Base-by-base conservation (phyloP, 306 rosid genomes). In the Vigna radiata region DNA sequence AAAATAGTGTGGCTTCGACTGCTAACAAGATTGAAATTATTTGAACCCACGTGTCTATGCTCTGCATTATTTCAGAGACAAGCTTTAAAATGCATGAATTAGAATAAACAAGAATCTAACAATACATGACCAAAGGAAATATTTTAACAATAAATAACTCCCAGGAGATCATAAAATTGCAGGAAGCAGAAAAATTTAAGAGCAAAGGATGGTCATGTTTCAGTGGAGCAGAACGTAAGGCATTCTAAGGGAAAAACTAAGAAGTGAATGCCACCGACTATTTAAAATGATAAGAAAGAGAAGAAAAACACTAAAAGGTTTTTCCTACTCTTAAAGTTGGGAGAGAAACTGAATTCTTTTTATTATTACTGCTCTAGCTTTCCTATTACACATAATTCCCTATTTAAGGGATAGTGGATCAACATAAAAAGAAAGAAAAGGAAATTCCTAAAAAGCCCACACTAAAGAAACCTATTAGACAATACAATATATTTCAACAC, bases 1-100 rank as follows among this genome's bases (percentile, higher is more conserved):
- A 92, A 90, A 81, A 92, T 87, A 67, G 96, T 90, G 90, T 90
- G 96, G 89, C 97, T 92, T 81, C 97, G 95, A 80, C 97, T 92
- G 90, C 97, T 92, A 49, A 88, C 85, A 47, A 90, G 87, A 84
- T 92, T 92, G 90, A 92, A 85, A 85, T 92, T 92, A 84, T 92
- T 92, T 59, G 97, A 92, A 67, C 97, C 97, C 77, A 92, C 97
- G 23, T 92, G 97, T 75, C 97, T 87, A 75, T 92, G 97, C 87
- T 85, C 97, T 92, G 96, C 86, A 83, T 55, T 55, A 23, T 69
- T 66, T 65, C 56, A 77, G 64, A 83, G 68, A 47, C 72, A 44
- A 54, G 48, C 66, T 62, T 82, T 72, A 83, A 83, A 65, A 77
- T 18, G 53, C 73, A 48, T 69, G 36, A 68, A 63, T 77, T 21